A percentile compares a stretch with the other conserved stretches of the same genome.
phyloP scores from a whole-genome alignment of 2,329 filamentous ascomycete genomes.

The Pestalotiopsis sp. region DNA sequence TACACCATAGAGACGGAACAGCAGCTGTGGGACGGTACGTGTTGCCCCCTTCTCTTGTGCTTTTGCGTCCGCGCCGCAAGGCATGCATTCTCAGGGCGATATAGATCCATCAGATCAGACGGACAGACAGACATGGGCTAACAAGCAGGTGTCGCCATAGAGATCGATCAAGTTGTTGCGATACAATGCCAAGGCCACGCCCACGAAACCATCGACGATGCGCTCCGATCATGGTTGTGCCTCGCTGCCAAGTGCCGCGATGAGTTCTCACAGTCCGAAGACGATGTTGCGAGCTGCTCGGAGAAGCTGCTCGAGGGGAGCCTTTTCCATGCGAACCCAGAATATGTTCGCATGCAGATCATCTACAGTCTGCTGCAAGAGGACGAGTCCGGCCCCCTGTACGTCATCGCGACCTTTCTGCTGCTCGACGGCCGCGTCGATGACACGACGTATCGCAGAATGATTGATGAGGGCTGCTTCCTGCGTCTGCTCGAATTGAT shows the following conservation, averaged over 20 bases:
- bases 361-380: conserved; percentile 90
- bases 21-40: conserved; percentile 86
- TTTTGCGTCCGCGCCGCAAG: not conserved
- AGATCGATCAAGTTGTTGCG: conserved; percentile 49
- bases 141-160: conserved; percentile 31
- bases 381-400: conserved; percentile 78
- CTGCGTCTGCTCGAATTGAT: conserved; percentile 82
- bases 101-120: too few relatives aligned
- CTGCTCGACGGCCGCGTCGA: conserved; percentile 83
- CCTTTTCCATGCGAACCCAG: conserved; percentile 73
- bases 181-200: conserved; percentile 45
- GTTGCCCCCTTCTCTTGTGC: conserved; percentile 19
- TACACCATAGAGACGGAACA: conserved; percentile 76
- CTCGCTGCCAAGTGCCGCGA: conserved; percentile 78
- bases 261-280: conserved; percentile 73
- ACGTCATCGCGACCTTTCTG: conserved; percentile 81
- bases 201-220: conserved; percentile 75
- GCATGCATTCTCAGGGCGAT: not conserved
- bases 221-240: conserved; percentile 80
- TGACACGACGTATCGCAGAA: conserved; percentile 79
- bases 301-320: conserved; percentile 76
- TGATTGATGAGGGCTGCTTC: conserved; percentile 87
- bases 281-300: conserved; percentile 80
- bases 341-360: conserved; percentile 91
- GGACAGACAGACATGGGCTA: not conserved